Conservation (phyloP, 73 alveolate genomes). For the Paraurostyla sp. region DNA sequence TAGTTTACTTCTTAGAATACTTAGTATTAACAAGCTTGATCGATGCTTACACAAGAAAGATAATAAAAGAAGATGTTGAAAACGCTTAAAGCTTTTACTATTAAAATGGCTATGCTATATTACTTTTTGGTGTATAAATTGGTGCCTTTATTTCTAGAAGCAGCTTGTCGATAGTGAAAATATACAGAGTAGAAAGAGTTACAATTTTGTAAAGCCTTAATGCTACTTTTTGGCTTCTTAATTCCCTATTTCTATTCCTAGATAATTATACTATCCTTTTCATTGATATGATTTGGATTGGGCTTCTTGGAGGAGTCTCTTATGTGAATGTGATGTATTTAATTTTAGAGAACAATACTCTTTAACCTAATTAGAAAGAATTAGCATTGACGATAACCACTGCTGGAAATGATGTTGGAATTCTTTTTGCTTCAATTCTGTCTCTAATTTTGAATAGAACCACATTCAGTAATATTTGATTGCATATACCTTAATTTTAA, state of each 20-base stretch:
- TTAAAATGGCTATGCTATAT: slow-evolving; percentile 43
- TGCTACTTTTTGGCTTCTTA: slow-evolving; percentile 61
- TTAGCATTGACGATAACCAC: background rate
- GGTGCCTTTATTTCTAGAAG: slow-evolving; percentile 64
- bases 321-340: slow-evolving; percentile 53
- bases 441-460: background rate
- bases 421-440: background rate
- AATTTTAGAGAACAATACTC: background rate
- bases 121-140: slow-evolving; percentile 57
- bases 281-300: slow-evolving; percentile 40
- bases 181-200: slow-evolving; percentile 43
- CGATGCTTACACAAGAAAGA: slow-evolving; percentile 66
- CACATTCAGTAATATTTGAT: background rate
- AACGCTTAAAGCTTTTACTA: background rate
- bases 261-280: background rate
- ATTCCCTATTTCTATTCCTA: slow-evolving; percentile 41
- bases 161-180: slow-evolving; percentile 43
- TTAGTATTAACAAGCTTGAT: slow-evolving; percentile 75
- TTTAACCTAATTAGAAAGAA: background rate
- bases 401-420: background rate
- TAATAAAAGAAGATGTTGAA: slow-evolving; percentile 11
- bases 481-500: too few relatives aligned
- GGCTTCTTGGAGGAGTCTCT: slow-evolving; percentile 61
- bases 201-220: slow-evolving; percentile 41
- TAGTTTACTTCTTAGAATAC: slow-evolving; percentile 85